Evolutionary conservation across 495 filamentous ascomycete species (phyloP).

Genomic region (Halenospora varia): DNA sequence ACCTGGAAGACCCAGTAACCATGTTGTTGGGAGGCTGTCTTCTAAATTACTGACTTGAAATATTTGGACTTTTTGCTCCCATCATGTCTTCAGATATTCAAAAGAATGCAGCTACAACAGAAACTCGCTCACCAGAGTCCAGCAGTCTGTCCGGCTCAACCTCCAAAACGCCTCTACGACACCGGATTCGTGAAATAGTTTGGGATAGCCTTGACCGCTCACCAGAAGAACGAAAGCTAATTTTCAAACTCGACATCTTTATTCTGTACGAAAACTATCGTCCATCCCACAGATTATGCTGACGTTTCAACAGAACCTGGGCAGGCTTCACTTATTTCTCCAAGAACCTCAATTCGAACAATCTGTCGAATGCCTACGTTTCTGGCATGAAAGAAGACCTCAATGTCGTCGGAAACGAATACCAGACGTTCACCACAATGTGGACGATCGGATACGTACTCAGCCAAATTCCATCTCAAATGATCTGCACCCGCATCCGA

Average conservation of each 20-base stretch:
- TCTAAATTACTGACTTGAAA: too few relatives aligned
- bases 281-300: background rate
- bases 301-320: constrained; percentile 19
- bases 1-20: background rate
- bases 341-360: constrained; percentile 40
- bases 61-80: too few relatives aligned
- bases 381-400: constrained; percentile 60
- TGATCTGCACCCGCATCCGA: constrained; percentile 49
- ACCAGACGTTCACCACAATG: constrained; percentile 45
- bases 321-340: constrained; percentile 29
- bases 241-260: constrained; percentile 41
- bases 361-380: constrained; percentile 48
- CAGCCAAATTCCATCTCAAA: constrained; percentile 57
- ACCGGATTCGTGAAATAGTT: constrained; percentile 16
- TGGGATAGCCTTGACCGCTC: constrained; percentile 51
- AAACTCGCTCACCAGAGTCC: background rate
- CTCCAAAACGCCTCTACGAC: constrained; percentile 29
- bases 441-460: constrained; percentile 66
- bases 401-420: constrained; percentile 49
- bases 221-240: constrained; percentile 40
- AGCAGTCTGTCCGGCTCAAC: background rate
- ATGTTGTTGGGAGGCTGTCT: too few relatives aligned
- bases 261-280: background rate
- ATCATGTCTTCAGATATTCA: background rate
- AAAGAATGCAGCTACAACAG: background rate